Conservation (phyloP, 2,329 filamentous ascomycete species). For the Diplodia mutila region DNA sequence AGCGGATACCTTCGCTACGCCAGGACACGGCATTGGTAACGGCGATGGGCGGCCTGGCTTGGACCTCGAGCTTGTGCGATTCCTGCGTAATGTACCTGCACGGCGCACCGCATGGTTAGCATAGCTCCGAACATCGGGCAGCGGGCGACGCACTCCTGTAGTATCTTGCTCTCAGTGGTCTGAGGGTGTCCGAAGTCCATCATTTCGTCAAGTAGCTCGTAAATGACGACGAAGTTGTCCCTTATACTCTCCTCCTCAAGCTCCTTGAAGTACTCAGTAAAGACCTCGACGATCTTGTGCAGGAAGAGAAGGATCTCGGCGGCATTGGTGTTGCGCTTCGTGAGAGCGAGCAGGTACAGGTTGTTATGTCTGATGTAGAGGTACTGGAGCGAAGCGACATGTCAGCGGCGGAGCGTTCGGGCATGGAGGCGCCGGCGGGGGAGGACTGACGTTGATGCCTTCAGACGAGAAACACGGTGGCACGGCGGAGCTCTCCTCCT, state of each 20-base stretch:
- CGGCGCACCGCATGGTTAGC: background rate
- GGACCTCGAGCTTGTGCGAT: conserved; percentile 96
- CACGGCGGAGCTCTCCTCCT: conserved; percentile 98
- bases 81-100: conserved; percentile 91
- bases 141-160: conserved; percentile 71
- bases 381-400: conserved; percentile 61
- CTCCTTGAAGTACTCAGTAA: conserved; percentile 99
- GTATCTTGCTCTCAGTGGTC: conserved; percentile 96
- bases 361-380: conserved; percentile 99
- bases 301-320: conserved; percentile 98
- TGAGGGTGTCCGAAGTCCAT: conserved; percentile 99
- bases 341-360: conserved; percentile 94
- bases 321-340: conserved; percentile 98
- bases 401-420: conserved; percentile 1
- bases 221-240: conserved; percentile 99
- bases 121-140: too few species aligned
- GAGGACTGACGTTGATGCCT: conserved; percentile 83
- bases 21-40: conserved; percentile 98
- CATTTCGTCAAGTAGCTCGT: conserved; percentile 98
- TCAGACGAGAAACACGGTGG: conserved; percentile 98
- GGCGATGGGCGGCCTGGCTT: conserved; percentile 93
- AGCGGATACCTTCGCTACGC: conserved; percentile 96
- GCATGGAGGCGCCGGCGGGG: conserved; percentile 1
- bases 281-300: conserved; percentile 97
- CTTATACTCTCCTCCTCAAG: conserved; percentile 98